Evolutionary conservation across 2,329 filamentous ascomycete species (phyloP), one percentile per base, ranked within the genome.

Genomic region (Xylariomycetidae sp.): DNA sequence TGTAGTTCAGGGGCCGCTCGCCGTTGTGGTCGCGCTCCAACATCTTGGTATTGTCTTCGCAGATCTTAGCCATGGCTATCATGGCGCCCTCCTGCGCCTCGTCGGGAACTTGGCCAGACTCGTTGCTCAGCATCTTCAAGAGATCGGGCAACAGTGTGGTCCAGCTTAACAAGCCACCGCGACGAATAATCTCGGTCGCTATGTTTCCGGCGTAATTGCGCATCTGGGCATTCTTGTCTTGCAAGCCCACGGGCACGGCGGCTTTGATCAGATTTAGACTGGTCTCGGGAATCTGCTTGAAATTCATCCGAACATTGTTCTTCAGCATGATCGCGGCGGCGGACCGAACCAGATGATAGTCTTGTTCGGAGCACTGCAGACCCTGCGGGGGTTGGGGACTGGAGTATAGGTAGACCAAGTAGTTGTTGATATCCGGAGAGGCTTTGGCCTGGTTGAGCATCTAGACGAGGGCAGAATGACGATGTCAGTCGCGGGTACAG

Each of bases 381-480:
- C 70, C 79, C 36, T 69, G 62, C 29, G 84, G 77, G 31, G 72
- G 67, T 44, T 80, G 72, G 36, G 77, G 59, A 50, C 77, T 88
- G 40, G 85, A 87, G 62, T 94, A 87, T 42, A 98, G 77, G 62
- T 85, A 96, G 49, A 87, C 85, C 27, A 98, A 80, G 62, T 98
- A 98, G 66, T 97, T 97, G 69, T 94, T 90, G 69, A 96, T 86
- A 60, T 97, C 90, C 30, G 89, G 89, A 9, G 86, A 92, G 33
- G 72, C 67, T 59, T 87, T 94, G 41, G 90, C 92, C 66, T 94
- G 85, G 46, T 79, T 73, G 51, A 98, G 85, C 87, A 97, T 94
- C 92, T 97, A 33, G 51, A 30, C 6, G 25, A 34, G 14, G 33
- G 14, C 3, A 23, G 15, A 38, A 28, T 17, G 29, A 20, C 22